Evolutionary conservation across 2,329 filamentous ascomycete species (phyloP).

Genomic region (Fusarium lyarnte): DNA sequence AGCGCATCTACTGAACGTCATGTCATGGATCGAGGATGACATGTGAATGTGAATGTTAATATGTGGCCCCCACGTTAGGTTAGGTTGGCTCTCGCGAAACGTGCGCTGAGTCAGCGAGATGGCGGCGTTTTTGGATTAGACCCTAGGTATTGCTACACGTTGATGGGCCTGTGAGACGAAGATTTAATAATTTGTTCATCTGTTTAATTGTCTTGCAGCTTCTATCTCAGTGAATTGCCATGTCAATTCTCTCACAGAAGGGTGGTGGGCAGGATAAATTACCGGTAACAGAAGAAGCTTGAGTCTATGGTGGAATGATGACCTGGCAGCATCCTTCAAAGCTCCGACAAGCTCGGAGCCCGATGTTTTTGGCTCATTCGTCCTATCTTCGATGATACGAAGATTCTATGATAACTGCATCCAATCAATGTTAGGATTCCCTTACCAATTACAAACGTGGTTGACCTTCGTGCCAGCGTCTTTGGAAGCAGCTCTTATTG

Average conservation of each 20-base stretch:
- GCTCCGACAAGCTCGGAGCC: not conserved
- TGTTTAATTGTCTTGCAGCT: not conserved
- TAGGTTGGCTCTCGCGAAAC: not conserved
- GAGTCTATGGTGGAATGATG: not conserved
- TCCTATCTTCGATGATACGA: not conserved
- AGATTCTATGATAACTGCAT: no score
- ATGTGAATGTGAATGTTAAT: slow-evolving; percentile 35
- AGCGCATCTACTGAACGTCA: slow-evolving; percentile 35
- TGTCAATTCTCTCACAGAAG: fast-evolving
- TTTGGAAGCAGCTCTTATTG: not conserved
- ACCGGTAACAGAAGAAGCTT: not conserved
- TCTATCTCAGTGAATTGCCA: not conserved
- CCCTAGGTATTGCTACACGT: no score
- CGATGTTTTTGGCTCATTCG: not conserved
- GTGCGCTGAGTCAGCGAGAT: slow-evolving; percentile 18
- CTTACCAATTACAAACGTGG: not conserved
- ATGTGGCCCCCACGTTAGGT: slow-evolving; percentile 25
- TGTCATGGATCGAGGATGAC: slow-evolving; percentile 16
- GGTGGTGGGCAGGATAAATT: not conserved
- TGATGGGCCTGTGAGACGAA: not conserved
- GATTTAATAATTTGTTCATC: not conserved
- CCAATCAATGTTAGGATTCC: not conserved
- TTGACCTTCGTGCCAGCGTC: not conserved
- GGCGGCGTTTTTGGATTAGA: not conserved
- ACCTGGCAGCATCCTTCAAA: not conserved